phyloP scores from a whole-genome alignment of 2,329 filamentous ascomycete species.

The Endothia cerciana region DNA sequence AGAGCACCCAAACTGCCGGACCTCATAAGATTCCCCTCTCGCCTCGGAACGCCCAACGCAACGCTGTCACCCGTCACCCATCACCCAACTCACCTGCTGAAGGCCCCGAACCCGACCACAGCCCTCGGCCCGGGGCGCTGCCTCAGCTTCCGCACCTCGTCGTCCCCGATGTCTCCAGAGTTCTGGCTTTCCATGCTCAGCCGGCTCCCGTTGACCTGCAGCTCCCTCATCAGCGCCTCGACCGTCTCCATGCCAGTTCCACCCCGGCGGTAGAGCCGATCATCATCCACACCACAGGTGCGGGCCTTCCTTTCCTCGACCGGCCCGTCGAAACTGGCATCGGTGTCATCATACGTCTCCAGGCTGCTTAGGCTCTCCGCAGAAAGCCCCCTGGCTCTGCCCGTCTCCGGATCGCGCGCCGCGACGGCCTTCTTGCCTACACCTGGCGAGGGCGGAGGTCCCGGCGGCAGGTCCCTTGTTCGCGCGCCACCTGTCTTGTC shows the following conservation, averaged over 20 bases:
- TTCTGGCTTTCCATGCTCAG: slow-evolving; percentile 22
- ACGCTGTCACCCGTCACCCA: neutral
- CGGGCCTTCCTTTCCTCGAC: neutral
- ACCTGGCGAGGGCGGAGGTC: neutral
- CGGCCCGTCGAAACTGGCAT: neutral
- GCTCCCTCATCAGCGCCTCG: slow-evolving; percentile 51
- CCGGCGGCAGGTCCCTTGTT: neutral
- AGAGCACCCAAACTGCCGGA: no score
- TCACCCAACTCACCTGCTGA: slow-evolving; percentile 16
- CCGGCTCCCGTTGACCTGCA: slow-evolving; percentile 37
- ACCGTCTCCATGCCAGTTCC: slow-evolving; percentile 44
- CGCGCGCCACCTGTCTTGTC: slow-evolving; percentile 15
- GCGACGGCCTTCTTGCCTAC: neutral
- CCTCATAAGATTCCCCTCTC: neutral
- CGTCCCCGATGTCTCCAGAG: slow-evolving; percentile 21
- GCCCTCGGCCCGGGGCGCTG: slow-evolving; percentile 22
- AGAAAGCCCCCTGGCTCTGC: slow-evolving; percentile 8
- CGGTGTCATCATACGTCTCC: slow-evolving; percentile 14
- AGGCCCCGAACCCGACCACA: slow-evolving; percentile 26
- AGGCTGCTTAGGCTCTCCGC: slow-evolving; percentile 4
- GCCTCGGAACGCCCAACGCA: neutral
- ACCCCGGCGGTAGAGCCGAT: neutral
- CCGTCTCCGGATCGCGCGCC: neutral
- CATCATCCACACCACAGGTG: neutral
- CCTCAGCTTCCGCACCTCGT: slow-evolving; percentile 24